Conservation (phyloP, 2,329 filamentous ascomycete species). For the Biscogniauxia marginata region DNA sequence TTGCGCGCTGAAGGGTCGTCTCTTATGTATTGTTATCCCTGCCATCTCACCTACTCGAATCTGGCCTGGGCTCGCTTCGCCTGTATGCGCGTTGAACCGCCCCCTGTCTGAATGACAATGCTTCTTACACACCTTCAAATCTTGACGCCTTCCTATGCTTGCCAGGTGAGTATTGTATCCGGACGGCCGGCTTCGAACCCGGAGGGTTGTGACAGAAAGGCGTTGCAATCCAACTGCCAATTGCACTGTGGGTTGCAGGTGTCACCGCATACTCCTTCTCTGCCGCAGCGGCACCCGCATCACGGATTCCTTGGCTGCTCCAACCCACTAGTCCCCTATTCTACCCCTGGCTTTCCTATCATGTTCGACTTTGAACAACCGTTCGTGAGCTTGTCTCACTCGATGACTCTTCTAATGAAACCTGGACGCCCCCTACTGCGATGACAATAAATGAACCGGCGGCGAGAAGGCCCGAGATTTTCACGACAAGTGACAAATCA, state of each 20-base stretch:
- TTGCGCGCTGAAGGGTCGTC: too few species aligned
- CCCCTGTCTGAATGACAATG: too few species aligned
- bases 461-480: background rate
- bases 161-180: background rate
- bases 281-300: background rate
- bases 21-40: too few species aligned
- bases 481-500: background rate
- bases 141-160: too few species aligned
- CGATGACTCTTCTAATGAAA: too few species aligned
- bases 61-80: too few species aligned
- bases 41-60: too few species aligned
- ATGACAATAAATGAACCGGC: background rate
- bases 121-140: too few species aligned
- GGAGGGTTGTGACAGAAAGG: background rate
- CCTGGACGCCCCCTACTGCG: background rate
- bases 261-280: background rate
- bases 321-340: background rate
- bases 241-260: background rate
- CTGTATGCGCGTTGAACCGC: too few species aligned
- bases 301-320: background rate
- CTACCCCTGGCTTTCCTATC: background rate
- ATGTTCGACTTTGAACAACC: background rate
- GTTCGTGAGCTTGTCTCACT: too few species aligned
- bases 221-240: background rate
- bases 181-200: background rate